A percentile compares a stretch with the other conserved stretches of the same genome.
Evolutionary conservation across 148 eudicot species (phyloP).

Genomic region (Persicaria maculosa): DNA sequence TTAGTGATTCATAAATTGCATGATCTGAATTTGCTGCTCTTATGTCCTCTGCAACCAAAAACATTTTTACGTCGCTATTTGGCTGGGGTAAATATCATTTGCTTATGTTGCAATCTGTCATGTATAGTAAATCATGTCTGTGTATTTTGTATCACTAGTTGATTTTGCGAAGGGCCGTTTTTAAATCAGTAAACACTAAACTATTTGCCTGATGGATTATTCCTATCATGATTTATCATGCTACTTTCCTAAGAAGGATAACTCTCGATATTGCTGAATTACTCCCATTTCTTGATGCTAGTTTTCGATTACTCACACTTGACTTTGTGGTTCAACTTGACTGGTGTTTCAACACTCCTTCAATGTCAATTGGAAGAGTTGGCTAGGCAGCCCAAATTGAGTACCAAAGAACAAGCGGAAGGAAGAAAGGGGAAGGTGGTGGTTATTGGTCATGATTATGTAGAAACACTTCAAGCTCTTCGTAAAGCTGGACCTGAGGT

Average conservation of each 20-base stretch:
- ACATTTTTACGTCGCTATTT: slow-evolving; percentile 80
- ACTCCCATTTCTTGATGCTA: background rate
- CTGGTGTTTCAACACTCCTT: slow-evolving; percentile 73
- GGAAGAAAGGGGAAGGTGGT: slow-evolving; percentile 35
- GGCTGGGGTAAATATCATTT: slow-evolving; percentile 63
- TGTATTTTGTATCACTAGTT: background rate
- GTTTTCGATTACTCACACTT: background rate
- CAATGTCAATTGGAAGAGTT: slow-evolving; percentile 76
- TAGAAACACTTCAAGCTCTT: slow-evolving; percentile 93
- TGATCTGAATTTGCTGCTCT: slow-evolving; percentile 64
- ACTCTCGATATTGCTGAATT: background rate
- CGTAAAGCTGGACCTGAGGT: slow-evolving; percentile 71
- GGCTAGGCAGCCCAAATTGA: slow-evolving; percentile 35
- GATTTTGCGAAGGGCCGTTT: background rate
- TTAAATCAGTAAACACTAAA: too few relatives aligned
- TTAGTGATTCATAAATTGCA: slow-evolving; percentile 27
- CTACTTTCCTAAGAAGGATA: too few relatives aligned
- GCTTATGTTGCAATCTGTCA: background rate
- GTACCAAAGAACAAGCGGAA: slow-evolving; percentile 21
- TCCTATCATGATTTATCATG: too few relatives aligned
- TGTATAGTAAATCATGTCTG: background rate
- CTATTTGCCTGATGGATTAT: too few relatives aligned
- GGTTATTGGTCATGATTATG: slow-evolving; percentile 78
- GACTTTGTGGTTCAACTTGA: slow-evolving; percentile 23
- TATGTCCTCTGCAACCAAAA: slow-evolving; percentile 85